phyloP scores from a whole-genome alignment of 2,329 filamentous ascomycete genomes.

The Aureobasidium mangrovei region DNA sequence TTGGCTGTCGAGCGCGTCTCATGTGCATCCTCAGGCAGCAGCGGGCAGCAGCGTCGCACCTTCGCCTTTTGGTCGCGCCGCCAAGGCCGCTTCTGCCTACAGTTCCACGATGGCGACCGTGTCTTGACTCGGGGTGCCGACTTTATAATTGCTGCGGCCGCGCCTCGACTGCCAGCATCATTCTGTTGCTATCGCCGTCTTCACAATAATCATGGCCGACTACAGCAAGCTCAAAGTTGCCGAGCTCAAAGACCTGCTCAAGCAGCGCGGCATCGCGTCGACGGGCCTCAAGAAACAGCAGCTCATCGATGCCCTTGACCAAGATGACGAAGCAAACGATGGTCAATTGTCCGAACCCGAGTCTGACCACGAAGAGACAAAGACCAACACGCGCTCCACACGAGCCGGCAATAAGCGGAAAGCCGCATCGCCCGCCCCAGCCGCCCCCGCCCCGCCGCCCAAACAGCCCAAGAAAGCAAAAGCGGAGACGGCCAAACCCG shows the following conservation, averaged over 20 bases:
- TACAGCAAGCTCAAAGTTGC: conserved; percentile 36
- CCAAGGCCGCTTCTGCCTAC: conserved; percentile 11
- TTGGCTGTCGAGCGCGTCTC: neutral
- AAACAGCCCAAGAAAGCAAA: conserved; percentile 19
- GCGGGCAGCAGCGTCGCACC: conserved; percentile 13
- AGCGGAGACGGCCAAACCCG: conserved; percentile 2
- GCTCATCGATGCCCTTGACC: conserved; percentile 33
- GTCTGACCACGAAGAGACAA: neutral
- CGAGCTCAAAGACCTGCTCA: conserved; percentile 31
- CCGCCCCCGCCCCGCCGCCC: conserved; percentile 8
- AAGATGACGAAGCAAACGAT: conserved; percentile 17
- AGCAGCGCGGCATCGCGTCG: conserved; percentile 32
- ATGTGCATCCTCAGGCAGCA: conserved; percentile 5
- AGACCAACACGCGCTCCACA: conserved; percentile 4
- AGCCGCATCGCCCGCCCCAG: conserved; percentile 1
- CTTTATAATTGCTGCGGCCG: neutral
- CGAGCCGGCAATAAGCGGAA: conserved; percentile 4
- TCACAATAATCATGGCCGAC: conserved; percentile 19
- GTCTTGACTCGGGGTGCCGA: neutral
- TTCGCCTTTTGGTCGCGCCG: neutral
- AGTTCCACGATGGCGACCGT: neutral
- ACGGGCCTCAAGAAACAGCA: conserved; percentile 35
- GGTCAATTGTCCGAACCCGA: neutral
- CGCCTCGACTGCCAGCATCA: neutral
- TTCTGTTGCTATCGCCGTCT: neutral